Evolutionary conservation across 371 early-diverging fungal species (phyloP), one percentile per base, ranked within the genome.

Genomic region (Mucor sp.): DNA sequence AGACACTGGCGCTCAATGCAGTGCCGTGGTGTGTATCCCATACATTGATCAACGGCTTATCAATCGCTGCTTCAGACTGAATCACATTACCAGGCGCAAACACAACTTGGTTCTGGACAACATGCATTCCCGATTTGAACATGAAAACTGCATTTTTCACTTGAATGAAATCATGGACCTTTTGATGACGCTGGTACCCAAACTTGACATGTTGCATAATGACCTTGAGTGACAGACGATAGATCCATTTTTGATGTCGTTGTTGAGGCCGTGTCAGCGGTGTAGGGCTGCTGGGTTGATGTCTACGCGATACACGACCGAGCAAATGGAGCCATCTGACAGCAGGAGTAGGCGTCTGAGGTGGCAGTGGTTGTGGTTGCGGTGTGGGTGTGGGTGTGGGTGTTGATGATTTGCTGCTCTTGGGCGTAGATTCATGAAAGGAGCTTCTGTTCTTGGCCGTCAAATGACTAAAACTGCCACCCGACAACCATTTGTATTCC

Each of bases 401-500:
- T 23, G 25, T 11, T 48, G 48, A 4, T 3, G 47, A 9, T 21
- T 21, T n/a, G n/a, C n/a, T 47, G 47, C 21, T 48, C n/a, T 21
- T 50, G 53, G 53, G 12, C 4, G 48, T 21, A 23, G 48, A 23
- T 21, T 56, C 28, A 19, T 56, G 27, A 0, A 56, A 55, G 4
- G 37, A 56, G 55, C 41, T 41, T 15, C 41, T 25, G 2, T 32
- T 64, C 6, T 30, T 37, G 4, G 30, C 14, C 44, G 28, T 15
- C 33, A 57, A 11, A 32, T 5, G 32, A 32, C 17, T 57, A 15
- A 6, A 30, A 11, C 41, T 17, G 14, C 21, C 41, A 9, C 57
- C 57, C 9, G 57, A 44, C 4, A 72, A 15, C 72, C 72, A 72
- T 6, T 61, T 60, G n/a, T 67, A 67, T 35, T 72, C 72, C 41